phyloP scores from a whole-genome alignment of 2,329 filamentous ascomycete species.

The Botryotinia globosa region DNA sequence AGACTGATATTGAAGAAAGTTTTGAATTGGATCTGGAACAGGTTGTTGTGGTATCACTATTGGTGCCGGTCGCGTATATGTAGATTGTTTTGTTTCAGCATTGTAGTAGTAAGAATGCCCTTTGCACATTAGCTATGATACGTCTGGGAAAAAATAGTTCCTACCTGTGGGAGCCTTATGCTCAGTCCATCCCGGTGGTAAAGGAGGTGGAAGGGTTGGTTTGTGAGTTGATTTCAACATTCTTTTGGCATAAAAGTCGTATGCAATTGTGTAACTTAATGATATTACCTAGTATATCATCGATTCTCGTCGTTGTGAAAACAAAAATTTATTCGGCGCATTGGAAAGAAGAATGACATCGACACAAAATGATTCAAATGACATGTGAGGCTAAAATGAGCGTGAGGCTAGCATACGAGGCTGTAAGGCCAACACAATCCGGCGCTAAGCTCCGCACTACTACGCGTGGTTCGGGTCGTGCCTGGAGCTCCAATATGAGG shows the following conservation, averaged over 20 bases:
- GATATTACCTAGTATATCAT: background rate
- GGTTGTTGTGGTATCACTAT: slow-evolving; percentile 30
- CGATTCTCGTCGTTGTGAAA: background rate
- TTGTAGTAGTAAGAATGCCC: slow-evolving; percentile 86
- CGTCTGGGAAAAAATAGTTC: background rate
- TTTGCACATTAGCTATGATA: slow-evolving; percentile 1
- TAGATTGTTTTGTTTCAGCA: slow-evolving; percentile 76
- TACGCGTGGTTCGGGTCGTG: slow-evolving; percentile 29
- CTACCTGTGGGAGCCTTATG: slow-evolving; percentile 74
- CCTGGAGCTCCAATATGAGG: slow-evolving; percentile 33
- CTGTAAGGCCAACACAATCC: slow-evolving; percentile 14
- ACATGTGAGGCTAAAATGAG: background rate
- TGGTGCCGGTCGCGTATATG: slow-evolving; percentile 71
- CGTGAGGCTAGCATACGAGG: slow-evolving; percentile 4
- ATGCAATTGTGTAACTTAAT: background rate
- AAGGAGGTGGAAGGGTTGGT: slow-evolving; percentile 52
- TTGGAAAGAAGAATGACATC: background rate
- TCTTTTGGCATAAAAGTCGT: slow-evolving; percentile 19
- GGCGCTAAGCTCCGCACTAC: slow-evolving; percentile 21
- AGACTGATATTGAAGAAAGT: slow-evolving; percentile 45
- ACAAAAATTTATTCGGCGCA: background rate
- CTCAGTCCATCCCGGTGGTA: slow-evolving; percentile 86
- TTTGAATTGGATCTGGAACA: slow-evolving; percentile 38
- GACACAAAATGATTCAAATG: slow-evolving; percentile 11
- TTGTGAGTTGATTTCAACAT: slow-evolving; percentile 81